Conservation (phyloP, 2,329 filamentous ascomycete species). For the Aspergillus viridinutans region DNA sequence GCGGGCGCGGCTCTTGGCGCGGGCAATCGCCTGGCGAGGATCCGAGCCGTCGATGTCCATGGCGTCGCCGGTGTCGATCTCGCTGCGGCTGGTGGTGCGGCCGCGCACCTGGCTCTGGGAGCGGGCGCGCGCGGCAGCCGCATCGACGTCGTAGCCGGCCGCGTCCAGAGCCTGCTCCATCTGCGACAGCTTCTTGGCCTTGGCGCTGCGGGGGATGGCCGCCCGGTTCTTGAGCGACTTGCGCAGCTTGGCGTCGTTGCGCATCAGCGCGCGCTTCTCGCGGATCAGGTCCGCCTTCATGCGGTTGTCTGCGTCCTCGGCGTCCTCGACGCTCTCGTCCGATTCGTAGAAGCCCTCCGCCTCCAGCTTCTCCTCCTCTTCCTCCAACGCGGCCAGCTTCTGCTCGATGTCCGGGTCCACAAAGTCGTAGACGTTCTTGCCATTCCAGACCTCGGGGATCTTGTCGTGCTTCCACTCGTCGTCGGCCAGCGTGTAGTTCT, state of each 20-base stretch:
- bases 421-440: slow-evolving; percentile 96
- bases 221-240: slow-evolving; percentile 97
- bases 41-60: slow-evolving; percentile 56
- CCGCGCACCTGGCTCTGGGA: slow-evolving; percentile 59
- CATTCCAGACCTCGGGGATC: slow-evolving; percentile 88
- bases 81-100: slow-evolving; percentile 59
- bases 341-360: slow-evolving; percentile 92
- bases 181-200: slow-evolving; percentile 76
- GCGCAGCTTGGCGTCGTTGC: slow-evolving; percentile 91
- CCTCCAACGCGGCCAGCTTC: slow-evolving; percentile 86
- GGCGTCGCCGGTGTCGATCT: slow-evolving; percentile 61
- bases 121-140: slow-evolving; percentile 68
- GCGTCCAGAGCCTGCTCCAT: slow-evolving; percentile 82
- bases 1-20: slow-evolving; percentile 68
- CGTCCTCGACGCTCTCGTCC: slow-evolving; percentile 76
- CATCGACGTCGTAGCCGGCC: slow-evolving; percentile 78
- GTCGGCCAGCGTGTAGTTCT: slow-evolving; percentile 82
- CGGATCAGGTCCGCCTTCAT: slow-evolving; percentile 94
- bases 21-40: slow-evolving; percentile 49
- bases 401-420: slow-evolving; percentile 94
- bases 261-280: slow-evolving; percentile 87
- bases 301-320: slow-evolving; percentile 79
- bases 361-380: slow-evolving; percentile 90
- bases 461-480: slow-evolving; percentile 95
- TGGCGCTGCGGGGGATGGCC: slow-evolving; percentile 77